phyloP scores from a whole-genome alignment of 2,329 filamentous ascomycete species.

The Fusarium palustre region DNA sequence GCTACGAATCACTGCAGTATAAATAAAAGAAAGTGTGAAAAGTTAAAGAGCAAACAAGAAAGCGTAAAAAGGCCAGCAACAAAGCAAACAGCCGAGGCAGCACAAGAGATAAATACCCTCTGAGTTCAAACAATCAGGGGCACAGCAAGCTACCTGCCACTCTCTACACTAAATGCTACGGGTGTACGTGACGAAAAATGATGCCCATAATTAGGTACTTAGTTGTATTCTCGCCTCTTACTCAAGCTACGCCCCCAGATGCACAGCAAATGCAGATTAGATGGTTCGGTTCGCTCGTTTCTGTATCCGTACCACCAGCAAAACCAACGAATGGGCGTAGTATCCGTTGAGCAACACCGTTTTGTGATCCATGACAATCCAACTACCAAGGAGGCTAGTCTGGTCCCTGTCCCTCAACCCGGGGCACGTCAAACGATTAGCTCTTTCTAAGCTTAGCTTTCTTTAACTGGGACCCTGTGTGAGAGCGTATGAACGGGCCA shows the following conservation, averaged over 20 bases:
- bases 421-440: constrained; percentile 12
- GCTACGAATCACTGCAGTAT: background rate
- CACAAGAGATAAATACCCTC: constrained; percentile 12
- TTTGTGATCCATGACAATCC: constrained; percentile 1
- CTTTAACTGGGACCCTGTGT: background rate
- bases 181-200: background rate
- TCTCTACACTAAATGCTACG: background rate
- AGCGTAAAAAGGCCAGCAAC: background rate
- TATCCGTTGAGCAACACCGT: background rate
- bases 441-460: constrained; percentile 4
- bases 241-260: constrained; percentile 4
- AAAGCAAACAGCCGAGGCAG: background rate
- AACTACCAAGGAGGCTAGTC: background rate
- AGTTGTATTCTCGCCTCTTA: background rate
- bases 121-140: background rate
- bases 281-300: background rate
- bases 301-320: background rate
- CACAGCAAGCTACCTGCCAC: background rate
- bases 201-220: constrained; percentile 5
- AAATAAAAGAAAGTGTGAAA: background rate
- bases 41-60: background rate
- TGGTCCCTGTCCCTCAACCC: background rate
- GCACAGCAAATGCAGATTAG: background rate
- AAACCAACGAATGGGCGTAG: background rate
- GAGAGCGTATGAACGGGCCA: background rate